These are phyloP conservation scores for Hypoxylon sp. DNA, from an alignment of 2,329 filamentous ascomycete species.

Conservation along the genomic window DNA sequence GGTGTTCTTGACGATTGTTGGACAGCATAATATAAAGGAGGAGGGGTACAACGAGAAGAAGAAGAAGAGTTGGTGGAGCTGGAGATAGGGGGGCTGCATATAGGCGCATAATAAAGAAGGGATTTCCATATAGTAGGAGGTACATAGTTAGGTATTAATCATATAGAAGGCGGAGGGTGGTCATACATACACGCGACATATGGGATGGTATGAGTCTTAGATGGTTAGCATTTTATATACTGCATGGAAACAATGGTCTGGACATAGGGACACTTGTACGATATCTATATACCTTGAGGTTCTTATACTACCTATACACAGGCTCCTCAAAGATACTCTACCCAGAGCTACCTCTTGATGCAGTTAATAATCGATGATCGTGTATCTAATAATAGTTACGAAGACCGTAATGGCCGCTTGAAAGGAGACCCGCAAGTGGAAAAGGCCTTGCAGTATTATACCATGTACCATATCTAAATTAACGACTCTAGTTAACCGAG, in stretches of 20 bases:
- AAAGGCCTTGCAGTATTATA: too few relatives aligned
- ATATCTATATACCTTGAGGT: slow-evolving; percentile 4
- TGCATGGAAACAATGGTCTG: not conserved
- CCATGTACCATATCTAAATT: too few relatives aligned
- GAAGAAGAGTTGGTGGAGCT: slow-evolving; percentile 49
- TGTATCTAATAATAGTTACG: not conserved
- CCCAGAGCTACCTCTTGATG: not conserved
- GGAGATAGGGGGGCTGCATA: slow-evolving; percentile 22
- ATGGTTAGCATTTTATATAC: not conserved
- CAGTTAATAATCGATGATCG: not conserved
- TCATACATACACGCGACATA: not conserved
- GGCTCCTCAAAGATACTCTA: not conserved
- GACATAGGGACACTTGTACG: slow-evolving; percentile 4
- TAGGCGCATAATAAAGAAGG: slow-evolving; percentile 2
- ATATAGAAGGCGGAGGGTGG: slow-evolving; percentile 3
- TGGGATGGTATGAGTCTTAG: not conserved
- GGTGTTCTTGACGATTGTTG: slow-evolving; percentile 89
- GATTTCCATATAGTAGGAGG: not conserved
- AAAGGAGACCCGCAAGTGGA: too few relatives aligned
- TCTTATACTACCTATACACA: not conserved
- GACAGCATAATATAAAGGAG: slow-evolving; percentile 82
- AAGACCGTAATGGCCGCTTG: not conserved
- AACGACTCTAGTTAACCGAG: too few relatives aligned
- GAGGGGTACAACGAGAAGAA: slow-evolving; percentile 63
- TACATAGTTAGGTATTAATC: not conserved